A percentile compares a stretch with the other conserved stretches of the same genome.
Evolutionary conservation across 768 basidiomycete species (phyloP).

Genomic region (Cytidiella melzeri): DNA sequence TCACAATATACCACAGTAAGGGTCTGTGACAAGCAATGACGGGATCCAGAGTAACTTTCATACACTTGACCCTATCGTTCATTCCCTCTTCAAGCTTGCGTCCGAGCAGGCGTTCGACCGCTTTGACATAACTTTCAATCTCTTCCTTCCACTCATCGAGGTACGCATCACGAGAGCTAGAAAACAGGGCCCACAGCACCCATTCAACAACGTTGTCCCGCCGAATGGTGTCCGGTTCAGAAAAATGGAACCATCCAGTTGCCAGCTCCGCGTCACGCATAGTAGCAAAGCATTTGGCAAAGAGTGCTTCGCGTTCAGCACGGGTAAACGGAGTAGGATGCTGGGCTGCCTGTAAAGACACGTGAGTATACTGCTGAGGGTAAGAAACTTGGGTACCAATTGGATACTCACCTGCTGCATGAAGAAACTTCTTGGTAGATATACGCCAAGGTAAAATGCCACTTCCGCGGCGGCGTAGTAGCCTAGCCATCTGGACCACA

Average conservation of each 20-base stretch:
- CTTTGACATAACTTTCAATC: constrained; percentile 38
- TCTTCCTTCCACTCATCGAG: constrained; percentile 43
- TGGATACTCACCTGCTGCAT: constrained; percentile 42
- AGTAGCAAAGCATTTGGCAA: constrained; percentile 38
- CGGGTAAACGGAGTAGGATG: constrained; percentile 35
- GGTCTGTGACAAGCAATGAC: constrained; percentile 53
- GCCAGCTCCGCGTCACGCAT: constrained; percentile 25
- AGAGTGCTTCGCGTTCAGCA: constrained; percentile 39
- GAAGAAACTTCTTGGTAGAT: constrained; percentile 37
- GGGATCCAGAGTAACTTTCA: constrained; percentile 51
- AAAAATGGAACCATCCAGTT: constrained; percentile 49
- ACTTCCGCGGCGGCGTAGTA: constrained; percentile 37
- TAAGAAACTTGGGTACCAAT: background rate
- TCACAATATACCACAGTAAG: constrained; percentile 57
- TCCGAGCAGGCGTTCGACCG: constrained; percentile 37
- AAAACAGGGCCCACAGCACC: constrained; percentile 63
- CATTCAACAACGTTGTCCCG: constrained; percentile 51
- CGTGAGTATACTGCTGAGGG: background rate
- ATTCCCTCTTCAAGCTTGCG: constrained; percentile 35
- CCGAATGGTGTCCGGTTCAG: constrained; percentile 24
- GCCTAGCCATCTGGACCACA: constrained; percentile 26
- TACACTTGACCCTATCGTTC: constrained; percentile 33
- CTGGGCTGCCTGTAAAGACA: constrained; percentile 17
- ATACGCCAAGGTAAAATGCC: constrained; percentile 43
- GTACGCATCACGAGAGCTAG: constrained; percentile 27